These are phyloP conservation scores for Spergularia marina DNA, from an alignment of 148 eudicot genomes.

Conservation along the genomic window DNA sequence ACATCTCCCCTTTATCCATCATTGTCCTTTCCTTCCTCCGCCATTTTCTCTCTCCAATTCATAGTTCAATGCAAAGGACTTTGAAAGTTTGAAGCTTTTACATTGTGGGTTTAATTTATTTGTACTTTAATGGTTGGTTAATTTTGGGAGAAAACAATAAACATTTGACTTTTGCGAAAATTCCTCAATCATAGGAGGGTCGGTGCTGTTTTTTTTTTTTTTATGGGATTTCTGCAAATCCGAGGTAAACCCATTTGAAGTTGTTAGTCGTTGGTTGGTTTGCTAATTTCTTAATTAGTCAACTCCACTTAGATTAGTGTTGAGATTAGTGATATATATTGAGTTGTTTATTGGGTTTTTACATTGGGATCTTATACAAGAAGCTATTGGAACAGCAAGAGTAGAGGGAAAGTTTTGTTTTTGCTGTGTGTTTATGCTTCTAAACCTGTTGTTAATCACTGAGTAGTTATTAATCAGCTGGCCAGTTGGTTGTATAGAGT, in stretches of 20 bases:
- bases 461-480: background rate
- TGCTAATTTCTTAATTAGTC: background rate
- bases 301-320: constrained; percentile 6
- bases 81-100: background rate
- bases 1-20: constrained; percentile 26
- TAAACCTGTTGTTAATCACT: constrained; percentile 7
- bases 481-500: background rate
- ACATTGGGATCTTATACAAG: constrained; percentile 22
- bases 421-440: background rate
- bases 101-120: background rate
- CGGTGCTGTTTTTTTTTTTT: constrained; percentile 49
- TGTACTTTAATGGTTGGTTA: constrained; percentile 3
- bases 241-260: constrained; percentile 39
- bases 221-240: constrained; percentile 19
- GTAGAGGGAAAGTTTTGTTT: background rate
- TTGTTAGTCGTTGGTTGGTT: background rate
- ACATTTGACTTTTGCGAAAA: constrained; percentile 17
- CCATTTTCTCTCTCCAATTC: constrained; percentile 33
- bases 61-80: constrained; percentile 39
- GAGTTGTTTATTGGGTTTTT: constrained; percentile 24
- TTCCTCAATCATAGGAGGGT: constrained; percentile 60
- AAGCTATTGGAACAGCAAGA: background rate
- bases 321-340: constrained; percentile 9
- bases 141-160: background rate
- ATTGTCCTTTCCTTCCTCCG: constrained; percentile 44